Evolutionary conservation across 805 yeast genomes (phyloP), one percentile per base, ranked within the genome.

Genomic region (Starmerella tilneyi): DNA sequence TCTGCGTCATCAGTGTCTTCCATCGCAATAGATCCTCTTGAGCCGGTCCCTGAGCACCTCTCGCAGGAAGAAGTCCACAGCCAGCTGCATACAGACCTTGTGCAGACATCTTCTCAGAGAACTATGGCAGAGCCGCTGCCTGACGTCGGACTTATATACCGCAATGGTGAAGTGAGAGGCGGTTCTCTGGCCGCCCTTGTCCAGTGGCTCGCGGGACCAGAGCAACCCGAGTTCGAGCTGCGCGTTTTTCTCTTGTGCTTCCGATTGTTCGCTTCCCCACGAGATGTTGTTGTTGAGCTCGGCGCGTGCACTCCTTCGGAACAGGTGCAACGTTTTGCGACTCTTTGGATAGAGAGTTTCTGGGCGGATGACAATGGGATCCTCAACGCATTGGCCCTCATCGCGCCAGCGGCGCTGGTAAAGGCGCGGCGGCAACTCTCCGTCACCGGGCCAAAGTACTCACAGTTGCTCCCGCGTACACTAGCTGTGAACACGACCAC

Each of bases 291-390:
- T 32, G 84, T 81, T 55, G 79, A 74, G 50, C 67, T 85, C 33
- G 76, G 82, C 41, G 60, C 72, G 5, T 66, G 92, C 51, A 51
- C 46, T 28, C 46, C 45, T 16, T 34, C 49, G 8, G n/a, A 26
- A 55, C 78, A 71, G 51, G 71, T 92, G 59, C 23, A 22, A 21
- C 53, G 46, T 20, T 24, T 57, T 8, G 59, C 58, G 11, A 39
- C 44, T 17, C 33, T 54, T 17, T 89, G 98, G 98, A 65, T 89
- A 61, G 94, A 85, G 61, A 79, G 92, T 42, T 86, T 81, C 59
- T 89, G 96, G 96, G 75, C 78, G 51, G 75, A 71, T 34, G 58
- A 56, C 16, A 94, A 86, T 60, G 74, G 73, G 49, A 66, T 79
- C 31, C 64, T 86, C 36, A 30, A 29, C 5, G 29, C 43, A n/a